Conservation (phyloP, 345 rosid species). For the Euclidium syriacum region DNA sequence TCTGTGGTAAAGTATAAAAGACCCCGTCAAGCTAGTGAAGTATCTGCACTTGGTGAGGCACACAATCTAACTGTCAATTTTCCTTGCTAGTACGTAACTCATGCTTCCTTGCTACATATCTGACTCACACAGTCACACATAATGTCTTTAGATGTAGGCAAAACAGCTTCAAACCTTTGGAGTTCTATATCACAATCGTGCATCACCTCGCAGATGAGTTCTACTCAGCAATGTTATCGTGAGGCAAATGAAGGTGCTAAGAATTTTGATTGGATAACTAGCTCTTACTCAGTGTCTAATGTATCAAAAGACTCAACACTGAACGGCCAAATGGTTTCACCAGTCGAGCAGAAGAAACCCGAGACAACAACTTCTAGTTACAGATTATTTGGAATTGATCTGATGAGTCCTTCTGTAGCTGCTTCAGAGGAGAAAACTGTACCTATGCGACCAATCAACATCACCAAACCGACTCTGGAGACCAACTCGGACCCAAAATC, state of each 20-base stretch:
- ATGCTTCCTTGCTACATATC: constrained; percentile 4
- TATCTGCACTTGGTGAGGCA: constrained; percentile 42
- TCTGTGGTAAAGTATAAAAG: constrained; percentile 57
- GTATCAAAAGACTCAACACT: constrained; percentile 33
- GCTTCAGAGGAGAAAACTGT: constrained; percentile 37
- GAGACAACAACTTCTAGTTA: constrained; percentile 40
- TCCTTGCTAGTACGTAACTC: background rate
- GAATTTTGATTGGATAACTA: constrained; percentile 33
- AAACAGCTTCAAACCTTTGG: constrained; percentile 58
- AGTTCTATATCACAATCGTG: constrained; percentile 47
- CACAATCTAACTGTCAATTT: background rate
- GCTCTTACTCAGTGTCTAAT: constrained; percentile 35
- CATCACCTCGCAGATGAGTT: constrained; percentile 32
- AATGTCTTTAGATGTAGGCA: constrained; percentile 36
- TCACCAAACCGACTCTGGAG: constrained; percentile 36
- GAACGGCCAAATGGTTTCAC: constrained; percentile 35
- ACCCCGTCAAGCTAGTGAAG: constrained; percentile 52
- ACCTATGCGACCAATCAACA: constrained; percentile 25
- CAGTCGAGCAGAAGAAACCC: constrained; percentile 42
- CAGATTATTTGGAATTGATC: constrained; percentile 76
- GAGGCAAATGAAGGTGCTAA: constrained; percentile 42
- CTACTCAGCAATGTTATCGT: constrained; percentile 42
- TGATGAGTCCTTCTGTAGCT: constrained; percentile 41
- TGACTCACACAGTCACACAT: constrained; percentile 12
- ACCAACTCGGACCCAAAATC: constrained; percentile 52